Evolutionary conservation across 148 eudicot genomes (phyloP).

Genomic region (Persicaria tinctoria): DNA sequence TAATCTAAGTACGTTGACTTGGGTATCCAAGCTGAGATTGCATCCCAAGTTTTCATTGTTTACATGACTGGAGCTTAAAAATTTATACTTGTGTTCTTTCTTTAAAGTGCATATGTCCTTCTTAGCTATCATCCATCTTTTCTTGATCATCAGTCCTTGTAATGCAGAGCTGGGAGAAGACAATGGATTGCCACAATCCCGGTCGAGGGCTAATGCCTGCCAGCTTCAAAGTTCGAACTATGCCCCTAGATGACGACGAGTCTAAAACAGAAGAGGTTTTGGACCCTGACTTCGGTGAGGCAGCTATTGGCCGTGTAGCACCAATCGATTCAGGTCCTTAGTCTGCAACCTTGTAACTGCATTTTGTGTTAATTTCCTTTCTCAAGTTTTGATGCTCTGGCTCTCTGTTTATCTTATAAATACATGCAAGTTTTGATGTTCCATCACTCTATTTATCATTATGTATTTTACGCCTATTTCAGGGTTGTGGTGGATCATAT

Average conservation of each 20-base stretch:
- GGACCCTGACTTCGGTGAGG: conserved; percentile 60
- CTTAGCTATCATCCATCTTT: not conserved
- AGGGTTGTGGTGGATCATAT: conserved; percentile 61
- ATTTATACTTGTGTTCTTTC: too few species aligned
- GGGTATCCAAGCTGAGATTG: not conserved
- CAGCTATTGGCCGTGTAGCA: conserved; percentile 56
- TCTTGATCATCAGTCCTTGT: not conserved
- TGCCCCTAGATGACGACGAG: conserved; percentile 36
- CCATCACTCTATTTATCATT: not conserved
- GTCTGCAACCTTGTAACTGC: conserved; percentile 1
- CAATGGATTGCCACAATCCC: conserved; percentile 57
- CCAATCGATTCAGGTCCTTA: conserved; percentile 48
- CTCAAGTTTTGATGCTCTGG: not conserved
- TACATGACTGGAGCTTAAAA: too few species aligned
- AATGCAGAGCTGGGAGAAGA: conserved; percentile 56
- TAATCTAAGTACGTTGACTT: not conserved
- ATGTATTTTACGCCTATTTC: conserved; percentile 4
- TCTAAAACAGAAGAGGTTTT: conserved; percentile 39
- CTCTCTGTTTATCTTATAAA: not conserved
- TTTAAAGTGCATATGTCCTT: not conserved
- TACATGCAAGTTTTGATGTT: not conserved
- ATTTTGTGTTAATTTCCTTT: too few species aligned
- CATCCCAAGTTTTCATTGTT: not conserved
- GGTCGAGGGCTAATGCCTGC: conserved; percentile 64
- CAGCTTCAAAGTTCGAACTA: conserved; percentile 46